Percentiles rank a stretch among this genome's conserved stretches.
Evolutionary conservation across 345 rosid species (phyloP).

Genomic region (Erucastrum elatum): DNA sequence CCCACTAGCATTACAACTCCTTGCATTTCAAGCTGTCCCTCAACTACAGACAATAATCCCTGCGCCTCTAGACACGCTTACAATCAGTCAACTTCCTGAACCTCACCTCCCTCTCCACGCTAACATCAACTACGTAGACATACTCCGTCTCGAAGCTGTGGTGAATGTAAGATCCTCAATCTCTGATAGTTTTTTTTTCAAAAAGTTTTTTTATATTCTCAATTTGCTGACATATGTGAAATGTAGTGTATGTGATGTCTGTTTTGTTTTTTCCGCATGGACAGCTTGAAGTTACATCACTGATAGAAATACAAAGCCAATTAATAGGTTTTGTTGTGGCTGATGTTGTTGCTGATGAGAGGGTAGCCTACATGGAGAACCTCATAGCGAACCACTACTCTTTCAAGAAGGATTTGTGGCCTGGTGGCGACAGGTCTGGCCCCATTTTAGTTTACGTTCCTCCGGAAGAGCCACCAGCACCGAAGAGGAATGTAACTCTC

Average conservation of each 20-base stretch:
- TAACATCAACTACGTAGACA: background rate
- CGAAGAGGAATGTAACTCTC: background rate
- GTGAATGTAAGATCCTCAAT: background rate
- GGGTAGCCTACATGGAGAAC: background rate
- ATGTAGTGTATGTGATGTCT: no score
- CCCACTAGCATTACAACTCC: no score
- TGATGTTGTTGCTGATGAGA: no score
- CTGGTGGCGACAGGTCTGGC: background rate
- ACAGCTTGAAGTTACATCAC: no score
- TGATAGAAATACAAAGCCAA: no score
- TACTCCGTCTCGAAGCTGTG: background rate
- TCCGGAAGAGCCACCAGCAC: background rate
- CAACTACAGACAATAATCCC: background rate
- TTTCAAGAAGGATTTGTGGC: background rate
- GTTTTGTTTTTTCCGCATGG: no score
- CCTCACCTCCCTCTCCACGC: background rate
- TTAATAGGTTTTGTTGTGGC: no score
- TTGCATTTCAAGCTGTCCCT: background rate
- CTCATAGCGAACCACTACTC: background rate
- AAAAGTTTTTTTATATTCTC: no score
- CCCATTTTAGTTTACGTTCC: background rate
- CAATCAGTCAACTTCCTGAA: background rate
- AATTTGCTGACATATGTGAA: no score
- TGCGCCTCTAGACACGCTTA: background rate
- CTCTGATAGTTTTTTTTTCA: no score